Conservation (phyloP, 2,329 filamentous ascomycete species). For the Coleophoma cylindrospora region DNA sequence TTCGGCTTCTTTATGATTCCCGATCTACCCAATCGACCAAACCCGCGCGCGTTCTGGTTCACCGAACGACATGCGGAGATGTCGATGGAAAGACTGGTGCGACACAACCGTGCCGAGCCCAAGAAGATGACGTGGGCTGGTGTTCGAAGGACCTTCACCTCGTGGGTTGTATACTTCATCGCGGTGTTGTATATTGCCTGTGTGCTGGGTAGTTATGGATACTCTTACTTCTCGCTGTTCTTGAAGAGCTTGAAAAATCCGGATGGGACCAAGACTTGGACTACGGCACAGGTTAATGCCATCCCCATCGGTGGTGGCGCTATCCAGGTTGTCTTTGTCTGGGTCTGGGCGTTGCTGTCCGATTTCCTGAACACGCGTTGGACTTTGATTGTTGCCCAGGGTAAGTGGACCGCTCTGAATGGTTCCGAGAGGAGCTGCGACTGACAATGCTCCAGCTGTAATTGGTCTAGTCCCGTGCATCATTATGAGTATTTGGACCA, state of each 20-base stretch:
- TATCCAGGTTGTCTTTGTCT: constrained; percentile 45
- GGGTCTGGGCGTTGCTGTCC: constrained; percentile 48
- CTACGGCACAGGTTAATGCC: constrained; percentile 38
- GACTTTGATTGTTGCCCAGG: constrained; percentile 42
- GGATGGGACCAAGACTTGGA: constrained; percentile 37
- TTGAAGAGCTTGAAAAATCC: constrained; percentile 33
- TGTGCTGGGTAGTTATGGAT: constrained; percentile 40
- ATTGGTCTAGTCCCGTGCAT: constrained; percentile 43
- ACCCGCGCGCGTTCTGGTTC: constrained; percentile 38
- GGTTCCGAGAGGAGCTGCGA: background rate
- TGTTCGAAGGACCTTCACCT: constrained; percentile 35
- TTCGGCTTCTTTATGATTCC: constrained; percentile 18
- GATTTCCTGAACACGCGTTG: constrained; percentile 44
- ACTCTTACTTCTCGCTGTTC: constrained; percentile 39
- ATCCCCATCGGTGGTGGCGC: constrained; percentile 43
- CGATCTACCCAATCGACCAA: constrained; percentile 20
- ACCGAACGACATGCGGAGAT: constrained; percentile 33
- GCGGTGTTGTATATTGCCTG: constrained; percentile 38
- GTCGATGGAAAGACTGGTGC: constrained; percentile 36
- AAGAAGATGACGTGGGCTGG: constrained; percentile 39
- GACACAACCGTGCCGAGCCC: constrained; percentile 38
- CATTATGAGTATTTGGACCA: constrained; percentile 49
- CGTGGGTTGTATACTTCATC: constrained; percentile 41
- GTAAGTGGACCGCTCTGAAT: background rate
- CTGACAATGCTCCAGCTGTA: constrained; percentile 16